Evolutionary conservation across 1,139 yeast genomes (phyloP).

Genomic region (Magnusiomyces tetraspermus): DNA sequence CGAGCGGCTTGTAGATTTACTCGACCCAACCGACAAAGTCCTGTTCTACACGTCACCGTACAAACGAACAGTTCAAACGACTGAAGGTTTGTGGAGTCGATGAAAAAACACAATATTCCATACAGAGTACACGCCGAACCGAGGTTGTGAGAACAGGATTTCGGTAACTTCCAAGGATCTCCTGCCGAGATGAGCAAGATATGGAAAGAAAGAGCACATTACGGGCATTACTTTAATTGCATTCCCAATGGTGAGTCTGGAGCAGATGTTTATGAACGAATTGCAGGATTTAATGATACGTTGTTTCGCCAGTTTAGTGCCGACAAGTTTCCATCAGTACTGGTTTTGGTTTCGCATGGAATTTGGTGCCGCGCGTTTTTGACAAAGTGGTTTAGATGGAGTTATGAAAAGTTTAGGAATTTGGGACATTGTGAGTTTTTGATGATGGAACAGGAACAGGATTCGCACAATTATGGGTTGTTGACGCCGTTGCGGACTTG

Average conservation of each 20-base stretch:
- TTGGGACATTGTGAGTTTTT: constrained; percentile 78
- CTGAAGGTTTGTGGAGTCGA: too few relatives aligned
- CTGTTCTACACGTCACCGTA: constrained; percentile 80
- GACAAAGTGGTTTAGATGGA: constrained; percentile 90
- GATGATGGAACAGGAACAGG: constrained; percentile 53
- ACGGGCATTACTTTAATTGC: constrained; percentile 85
- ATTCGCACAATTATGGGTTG: constrained; percentile 25
- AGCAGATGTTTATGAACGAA: constrained; percentile 87
- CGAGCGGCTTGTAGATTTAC: constrained; percentile 41
- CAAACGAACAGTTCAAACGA: constrained; percentile 69
- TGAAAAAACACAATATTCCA: constrained; percentile 42
- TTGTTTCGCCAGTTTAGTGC: constrained; percentile 67
- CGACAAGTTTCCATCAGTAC: constrained; percentile 57
- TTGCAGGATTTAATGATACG: constrained; percentile 82
- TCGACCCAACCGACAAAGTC: constrained; percentile 43
- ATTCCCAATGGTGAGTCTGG: constrained; percentile 94
- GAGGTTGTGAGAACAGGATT: constrained; percentile 85
- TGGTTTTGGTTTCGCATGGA: constrained; percentile 84
- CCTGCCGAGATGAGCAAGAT: constrained; percentile 67
- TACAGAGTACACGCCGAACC: constrained; percentile 71
- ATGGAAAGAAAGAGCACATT: constrained; percentile 74
- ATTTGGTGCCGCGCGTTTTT: constrained; percentile 87
- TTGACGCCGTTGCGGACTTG: constrained; percentile 30
- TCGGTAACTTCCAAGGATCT: constrained; percentile 77
- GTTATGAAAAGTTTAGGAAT: constrained; percentile 71